A percentile compares a stretch with the other conserved stretches of the same genome.
These are phyloP conservation scores for Albizia julibrissin DNA, from an alignment of 306 rosid species.

Conservation along the genomic window DNA sequence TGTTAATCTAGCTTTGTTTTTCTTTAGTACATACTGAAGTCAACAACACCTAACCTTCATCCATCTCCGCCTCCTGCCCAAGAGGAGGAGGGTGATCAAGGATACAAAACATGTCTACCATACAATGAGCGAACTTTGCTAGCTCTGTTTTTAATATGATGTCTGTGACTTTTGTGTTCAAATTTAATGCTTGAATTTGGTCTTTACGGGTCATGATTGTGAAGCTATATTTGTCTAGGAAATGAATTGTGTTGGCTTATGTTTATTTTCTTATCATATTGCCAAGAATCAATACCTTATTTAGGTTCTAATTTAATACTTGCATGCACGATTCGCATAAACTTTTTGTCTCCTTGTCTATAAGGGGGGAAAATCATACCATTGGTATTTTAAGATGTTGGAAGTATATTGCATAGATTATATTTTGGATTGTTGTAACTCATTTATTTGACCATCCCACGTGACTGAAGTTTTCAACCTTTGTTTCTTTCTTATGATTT, in stretches of 20 bases:
- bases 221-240: background rate
- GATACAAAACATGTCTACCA: no score
- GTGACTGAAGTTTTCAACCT: background rate
- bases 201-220: background rate
- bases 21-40: no score
- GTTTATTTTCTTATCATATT: background rate
- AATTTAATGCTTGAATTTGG: constrained; percentile 7
- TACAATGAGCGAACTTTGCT: no score
- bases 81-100: no score
- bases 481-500: background rate
- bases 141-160: background rate
- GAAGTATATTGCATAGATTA: background rate
- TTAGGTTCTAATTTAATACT: background rate
- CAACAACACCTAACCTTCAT: no score
- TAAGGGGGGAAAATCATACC: background rate
- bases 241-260: background rate
- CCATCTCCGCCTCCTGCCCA: no score
- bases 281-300: background rate
- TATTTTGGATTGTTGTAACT: background rate
- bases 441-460: background rate
- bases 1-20: background rate
- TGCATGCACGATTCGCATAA: background rate
- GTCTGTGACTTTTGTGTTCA: background rate
- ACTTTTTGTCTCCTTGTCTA: background rate
- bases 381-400: background rate